Base-by-base conservation (phyloP, 768 basidiomycete genomes). In the Plicaturopsis crispa region DNA sequence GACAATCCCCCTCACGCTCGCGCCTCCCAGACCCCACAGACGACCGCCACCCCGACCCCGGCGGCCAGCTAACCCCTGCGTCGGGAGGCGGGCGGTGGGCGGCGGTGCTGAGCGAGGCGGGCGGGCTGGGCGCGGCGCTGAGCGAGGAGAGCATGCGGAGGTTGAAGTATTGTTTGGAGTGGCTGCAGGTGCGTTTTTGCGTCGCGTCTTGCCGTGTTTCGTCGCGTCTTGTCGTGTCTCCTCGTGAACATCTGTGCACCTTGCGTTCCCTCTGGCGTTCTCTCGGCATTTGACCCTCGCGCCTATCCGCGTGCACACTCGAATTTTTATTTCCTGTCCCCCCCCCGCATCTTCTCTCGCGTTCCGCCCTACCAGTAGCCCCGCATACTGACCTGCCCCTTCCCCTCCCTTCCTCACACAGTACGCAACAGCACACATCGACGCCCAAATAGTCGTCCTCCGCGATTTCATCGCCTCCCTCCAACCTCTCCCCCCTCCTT, bases 21-120 rank as follows among this genome's bases (percentile, higher is more conserved):
- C n/a, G n/a, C n/a, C n/a, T n/a, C n/a, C n/a, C n/a, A n/a, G n/a
- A n/a, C n/a, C n/a, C n/a, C n/a, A n/a, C n/a, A n/a, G n/a, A n/a
- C n/a, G n/a, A n/a, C n/a, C n/a, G n/a, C n/a, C n/a, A n/a, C n/a
- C n/a, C n/a, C n/a, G n/a, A n/a, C n/a, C n/a, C n/a, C n/a, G n/a
- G n/a, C n/a, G n/a, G n/a, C n/a, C n/a, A n/a, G n/a, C n/a, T n/a
- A n/a, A n/a, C n/a, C n/a, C n/a, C n/a, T n/a, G n/a, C n/a, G n/a
- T n/a, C n/a, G n/a, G n/a, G n/a, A n/a, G n/a, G n/a, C n/a, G 84
- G 84, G 56, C 67, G 84, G 30, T 90, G 86, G 89, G 88, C 91
- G 48, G 75, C 83, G 0, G 73, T 92, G 19, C 62, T 93, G 28
- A 66, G 84, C 17, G 90, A 93, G 59, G 90, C 88, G 2, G 88